phyloP scores from a whole-genome alignment of 768 basidiomycete genomes.

The Leucogyrophana mollusca region DNA sequence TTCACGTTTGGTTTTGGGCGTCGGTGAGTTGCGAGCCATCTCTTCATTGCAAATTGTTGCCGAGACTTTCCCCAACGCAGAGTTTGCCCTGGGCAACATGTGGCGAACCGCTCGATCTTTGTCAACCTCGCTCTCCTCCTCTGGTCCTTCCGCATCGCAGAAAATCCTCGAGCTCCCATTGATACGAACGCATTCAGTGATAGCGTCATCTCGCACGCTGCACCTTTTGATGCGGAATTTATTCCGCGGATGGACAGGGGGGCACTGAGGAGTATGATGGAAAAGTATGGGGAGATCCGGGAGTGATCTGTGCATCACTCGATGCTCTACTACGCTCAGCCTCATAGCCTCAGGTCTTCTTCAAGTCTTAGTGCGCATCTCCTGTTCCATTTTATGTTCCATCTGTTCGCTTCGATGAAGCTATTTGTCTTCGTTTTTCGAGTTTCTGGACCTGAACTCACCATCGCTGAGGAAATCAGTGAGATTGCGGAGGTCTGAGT shows the following conservation, averaged over 20 bases:
- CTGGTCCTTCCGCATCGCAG: constrained; percentile 57
- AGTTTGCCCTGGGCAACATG: constrained; percentile 57
- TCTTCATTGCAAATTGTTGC: constrained; percentile 1
- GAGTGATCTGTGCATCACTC: too few species aligned
- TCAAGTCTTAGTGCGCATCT: too few species aligned
- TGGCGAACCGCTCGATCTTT: constrained; percentile 47
- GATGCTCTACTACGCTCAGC: too few species aligned
- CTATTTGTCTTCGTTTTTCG: too few species aligned
- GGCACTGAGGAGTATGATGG: background rate
- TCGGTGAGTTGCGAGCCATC: constrained; percentile 15
- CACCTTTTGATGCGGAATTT: constrained; percentile 54
- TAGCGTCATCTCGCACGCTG: constrained; percentile 55
- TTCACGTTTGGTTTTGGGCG: constrained; percentile 58
- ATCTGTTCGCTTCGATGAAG: too few species aligned
- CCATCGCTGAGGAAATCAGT: too few species aligned
- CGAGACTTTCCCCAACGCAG: constrained; percentile 21
- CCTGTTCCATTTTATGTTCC: too few species aligned
- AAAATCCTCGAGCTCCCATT: constrained; percentile 50
- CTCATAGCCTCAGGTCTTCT: too few species aligned
- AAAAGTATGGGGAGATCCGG: too few species aligned
- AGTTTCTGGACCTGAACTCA: too few species aligned
- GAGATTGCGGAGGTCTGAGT: too few species aligned
- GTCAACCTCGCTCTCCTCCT: constrained; percentile 60
- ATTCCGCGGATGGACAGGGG: constrained; percentile 36
- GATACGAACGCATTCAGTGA: constrained; percentile 61